Evolutionary conservation across 2,329 filamentous ascomycete species (phyloP), one percentile per base, ranked within the genome.

Genomic region (Anisogramma anomala): DNA sequence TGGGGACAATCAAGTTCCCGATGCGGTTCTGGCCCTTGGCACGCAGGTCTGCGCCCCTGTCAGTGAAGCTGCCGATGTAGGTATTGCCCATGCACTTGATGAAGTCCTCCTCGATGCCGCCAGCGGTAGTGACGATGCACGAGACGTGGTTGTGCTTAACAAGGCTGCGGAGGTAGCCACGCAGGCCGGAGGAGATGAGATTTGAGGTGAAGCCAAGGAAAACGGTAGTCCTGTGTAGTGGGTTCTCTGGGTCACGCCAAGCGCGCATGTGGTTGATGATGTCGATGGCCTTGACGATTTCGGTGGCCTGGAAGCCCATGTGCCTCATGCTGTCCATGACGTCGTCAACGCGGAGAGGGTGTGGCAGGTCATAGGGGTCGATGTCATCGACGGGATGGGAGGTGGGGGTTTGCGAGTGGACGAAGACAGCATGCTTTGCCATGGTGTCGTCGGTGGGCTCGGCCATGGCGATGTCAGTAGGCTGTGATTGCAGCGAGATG

Each of bases 141-240:
- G 86, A 91, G 48, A 98, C 79, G 58, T 96, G 88, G 48, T 79
- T 81, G 65, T 98, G 87, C 65, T 96, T 76, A 33, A 93, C 88
- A 1, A 98, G 76, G 66, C 87, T 98, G 42, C 91, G 84, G 50
- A 98, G 69, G 26, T 88, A 88, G 50, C 94, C 88, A 40, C 91
- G 78, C 22, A 98, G 74, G 7, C 91, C 91, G 3, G 89, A 98
- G 0, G 91, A 96, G 55, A 98, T 95, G 53, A 98, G 72, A 59
- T 98, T 98, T 37, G 86, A 94, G 8, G 91, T 98, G 66, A 95
- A 98, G 43, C 91, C 91, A 7, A 98, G 76, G 63, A 98, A 96
- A 53, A 98, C 89, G 46, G 91, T 96, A 14, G 91, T 91, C 54
- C 75, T 75, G 19, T 82, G 77, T 11, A 76, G 77, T 2, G 84